Evolutionary conservation across 495 filamentous ascomycete species (phyloP), one percentile per base, ranked within the genome.

Genomic region (Neurospora sp.): DNA sequence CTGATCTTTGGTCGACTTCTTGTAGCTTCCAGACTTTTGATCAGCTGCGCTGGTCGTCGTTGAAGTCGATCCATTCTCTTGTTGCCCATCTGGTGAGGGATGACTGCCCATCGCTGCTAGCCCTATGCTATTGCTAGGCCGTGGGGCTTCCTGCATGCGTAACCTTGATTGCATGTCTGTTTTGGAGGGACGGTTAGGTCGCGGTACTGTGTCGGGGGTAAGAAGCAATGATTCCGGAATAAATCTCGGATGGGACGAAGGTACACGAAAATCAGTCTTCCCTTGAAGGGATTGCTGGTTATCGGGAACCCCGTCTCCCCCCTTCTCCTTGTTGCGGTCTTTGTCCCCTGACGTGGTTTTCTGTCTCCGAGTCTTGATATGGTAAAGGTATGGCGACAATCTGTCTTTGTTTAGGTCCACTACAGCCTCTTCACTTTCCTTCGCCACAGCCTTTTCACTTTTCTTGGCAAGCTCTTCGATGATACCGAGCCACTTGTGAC

Each of bases 331-430:
- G 12, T 18, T 44, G 41, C 41, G 41, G 16, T 44, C 41, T 12
- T 44, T 44, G 41, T 44, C 41, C 5, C 5, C 14, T 44, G 16
- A 18, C 14, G 41, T 5, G 16, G 16, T 31, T 31, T 31, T 31
- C 27, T 31, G 27, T 31, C 27, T 44, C 41, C 41, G 16, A 44
- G 69, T 75, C 39, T 77, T 68, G 39, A 73, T 72, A 70, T 77
- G 73, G 53, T 76, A 75, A 9, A 76, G 76, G 38, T 77, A 80
- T 53, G 76, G 76, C 38, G 79, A 80, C 37, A 75, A 42, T 5
- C 38, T 40, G 8, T 73, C 61, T 41, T 70, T 27, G 69, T 73
- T 61, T 48, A 76, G 53, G 72, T 77, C 73, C 11, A 71, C 77
- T 38, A 59, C 44, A 68, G 27, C 27, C 27, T 31, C 27, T 31